Evolutionary conservation across 768 basidiomycete genomes (phyloP), one percentile per base, ranked within the genome.

Genomic region (Mycena maculata): DNA sequence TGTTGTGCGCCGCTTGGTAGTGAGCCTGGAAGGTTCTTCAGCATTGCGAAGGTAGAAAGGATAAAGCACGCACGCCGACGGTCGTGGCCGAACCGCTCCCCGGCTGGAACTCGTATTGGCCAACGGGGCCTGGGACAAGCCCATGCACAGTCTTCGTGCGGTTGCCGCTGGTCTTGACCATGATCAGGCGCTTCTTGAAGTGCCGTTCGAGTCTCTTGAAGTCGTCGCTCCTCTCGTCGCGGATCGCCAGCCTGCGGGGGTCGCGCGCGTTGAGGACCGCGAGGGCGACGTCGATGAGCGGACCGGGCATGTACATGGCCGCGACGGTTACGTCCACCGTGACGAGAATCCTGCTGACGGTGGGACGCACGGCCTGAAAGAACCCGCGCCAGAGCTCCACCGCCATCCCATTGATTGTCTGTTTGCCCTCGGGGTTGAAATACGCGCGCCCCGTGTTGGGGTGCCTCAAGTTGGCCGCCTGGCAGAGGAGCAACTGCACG

Each of bases 341-440:
- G 1, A 82, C 75, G 3, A 78, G 53, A 2, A 82, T 68, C 8
- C 72, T 38, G 3, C 71, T 71, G 2, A 71, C 49, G 20, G 74
- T 71, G 2, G 81, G 81, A 7, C 81, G 79, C 56, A 82, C 80
- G n/a, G 77, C 76, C 78, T 82, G 81, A 58, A 74, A 81, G 54
- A 69, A 82, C 0, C 81, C 81, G 4, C 77, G 79, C 58, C 80
- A 74, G 1, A 83, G 44, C 18, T 79, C 76, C 1, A 83, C 72
- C 0, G 72, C 65, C 36, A 64, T 60, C 1, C 69, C 65, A 0
- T 16, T 42, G 18, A 73, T 18, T 0, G 3, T 33, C 42, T 65
- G 59, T 47, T 67, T 71, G 49, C 62, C 72, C 3, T 63, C 73
- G 20, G 44, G 49, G 23, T 72, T 76, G 55, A 78, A 82, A 48